Conservation (phyloP, 352 stramenopile species). For the Phytophthora capsici region DNA sequence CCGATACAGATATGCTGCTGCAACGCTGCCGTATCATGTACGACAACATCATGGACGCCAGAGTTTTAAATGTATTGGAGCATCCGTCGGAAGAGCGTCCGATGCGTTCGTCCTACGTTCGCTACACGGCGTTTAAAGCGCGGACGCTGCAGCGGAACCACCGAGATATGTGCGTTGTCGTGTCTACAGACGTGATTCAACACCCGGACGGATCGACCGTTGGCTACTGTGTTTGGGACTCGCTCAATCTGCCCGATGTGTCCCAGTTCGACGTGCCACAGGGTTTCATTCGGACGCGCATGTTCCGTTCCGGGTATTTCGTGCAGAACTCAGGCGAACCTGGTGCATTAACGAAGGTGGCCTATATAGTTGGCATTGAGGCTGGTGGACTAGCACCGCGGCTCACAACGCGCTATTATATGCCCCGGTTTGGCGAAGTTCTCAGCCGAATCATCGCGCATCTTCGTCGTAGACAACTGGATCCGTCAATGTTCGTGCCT, state of each 20-base stretch:
- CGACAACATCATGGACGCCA: conserved; percentile 50
- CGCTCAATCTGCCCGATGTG: conserved; percentile 44
- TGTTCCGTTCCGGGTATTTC: conserved; percentile 53
- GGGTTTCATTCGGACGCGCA: conserved; percentile 44
- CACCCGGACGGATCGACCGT: conserved; percentile 47
- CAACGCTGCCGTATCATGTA: conserved; percentile 49
- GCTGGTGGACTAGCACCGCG: conserved; percentile 40
- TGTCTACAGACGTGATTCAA: conserved; percentile 45
- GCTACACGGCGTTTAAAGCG: conserved; percentile 53
- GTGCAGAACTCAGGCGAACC: conserved; percentile 42
- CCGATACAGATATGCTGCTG: conserved; percentile 45
- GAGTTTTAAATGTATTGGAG: conserved; percentile 46
- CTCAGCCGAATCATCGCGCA: conserved; percentile 46
- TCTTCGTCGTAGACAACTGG: conserved; percentile 33
- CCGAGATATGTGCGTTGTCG: conserved; percentile 54
- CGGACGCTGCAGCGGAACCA: conserved; percentile 38
- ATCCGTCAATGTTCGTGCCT: conserved; percentile 39
- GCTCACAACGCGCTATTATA: conserved; percentile 45
- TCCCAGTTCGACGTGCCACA: conserved; percentile 41
- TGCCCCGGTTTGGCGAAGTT: conserved; percentile 45
- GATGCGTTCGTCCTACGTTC: conserved; percentile 48
- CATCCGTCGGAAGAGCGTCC: conserved; percentile 36
- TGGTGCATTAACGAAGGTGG: conserved; percentile 39
- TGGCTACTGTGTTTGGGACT: conserved; percentile 62
- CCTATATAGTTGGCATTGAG: conserved; percentile 53